Percentiles rank a stretch among this genome's conserved stretches.
Conservation (phyloP, 1,284 basidiomycete species). For the Cryptococcus sp. region DNA sequence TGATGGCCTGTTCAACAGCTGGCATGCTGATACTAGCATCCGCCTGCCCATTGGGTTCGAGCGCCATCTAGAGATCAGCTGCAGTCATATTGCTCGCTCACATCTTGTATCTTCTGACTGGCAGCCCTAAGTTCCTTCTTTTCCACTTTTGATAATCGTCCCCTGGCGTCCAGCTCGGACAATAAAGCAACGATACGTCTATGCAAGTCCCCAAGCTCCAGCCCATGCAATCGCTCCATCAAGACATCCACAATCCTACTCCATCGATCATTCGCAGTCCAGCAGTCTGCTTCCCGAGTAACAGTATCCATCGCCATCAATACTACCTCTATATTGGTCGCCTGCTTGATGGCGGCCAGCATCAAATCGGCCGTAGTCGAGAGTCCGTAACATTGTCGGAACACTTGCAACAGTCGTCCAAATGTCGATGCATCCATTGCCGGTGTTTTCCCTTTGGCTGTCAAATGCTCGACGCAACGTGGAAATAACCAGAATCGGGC, state of each 20-base stretch:
- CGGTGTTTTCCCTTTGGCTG: constrained; percentile 17
- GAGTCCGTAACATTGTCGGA: constrained; percentile 30
- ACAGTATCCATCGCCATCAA: constrained; percentile 36
- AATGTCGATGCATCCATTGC: constrained; percentile 40
- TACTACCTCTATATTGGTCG: constrained; percentile 36
- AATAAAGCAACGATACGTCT: constrained; percentile 23
- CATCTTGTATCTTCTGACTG: constrained; percentile 12
- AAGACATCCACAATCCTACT: constrained; percentile 31
- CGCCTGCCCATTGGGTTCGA: constrained; percentile 1
- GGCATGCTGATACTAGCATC: constrained; percentile 29
- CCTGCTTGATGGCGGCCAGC: constrained; percentile 29
- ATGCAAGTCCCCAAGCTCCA: constrained; percentile 23
- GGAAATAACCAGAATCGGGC: constrained; percentile 38
- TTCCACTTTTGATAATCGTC: constrained; percentile 30
- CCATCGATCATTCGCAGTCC: constrained; percentile 46
- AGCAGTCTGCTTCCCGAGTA: constrained; percentile 38
- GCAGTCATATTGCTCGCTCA: constrained; percentile 6
- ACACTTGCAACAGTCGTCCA: constrained; percentile 35
- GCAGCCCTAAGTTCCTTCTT: constrained; percentile 28
- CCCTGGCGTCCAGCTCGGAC: constrained; percentile 21
- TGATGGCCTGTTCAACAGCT: constrained; percentile 19
- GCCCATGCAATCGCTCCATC: constrained; percentile 32
- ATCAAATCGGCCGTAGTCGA: constrained; percentile 41
- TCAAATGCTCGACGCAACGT: constrained; percentile 22
- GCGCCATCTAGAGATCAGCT: not conserved